Base-by-base conservation (phyloP, 768 basidiomycete genomes). In the Cystobasidium tubakii region DNA sequence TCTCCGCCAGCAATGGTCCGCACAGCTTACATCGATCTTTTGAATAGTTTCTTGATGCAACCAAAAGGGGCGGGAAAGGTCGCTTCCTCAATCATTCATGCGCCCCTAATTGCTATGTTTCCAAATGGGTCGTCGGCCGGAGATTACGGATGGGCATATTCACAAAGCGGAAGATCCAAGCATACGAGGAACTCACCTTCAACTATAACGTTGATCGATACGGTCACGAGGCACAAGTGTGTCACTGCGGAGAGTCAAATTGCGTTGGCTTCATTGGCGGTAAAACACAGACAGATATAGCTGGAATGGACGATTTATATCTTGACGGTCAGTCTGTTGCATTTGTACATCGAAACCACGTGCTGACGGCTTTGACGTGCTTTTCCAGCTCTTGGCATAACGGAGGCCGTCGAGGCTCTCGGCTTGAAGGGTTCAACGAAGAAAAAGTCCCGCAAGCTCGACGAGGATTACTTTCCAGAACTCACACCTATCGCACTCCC, bases 171-270 rank as follows among this genome's bases (percentile, higher is more conserved):
- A 76, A 84, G 66, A 66, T 78, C 13, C 31, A 54, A 15, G 23
- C 64, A 34, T 73, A 76, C 43, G 77, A 78, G 44, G 77, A 78
- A 63, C 75, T 78, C 77, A 98, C 96, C 0, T 98, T 98, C 84
- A 98, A 99, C 82, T 99, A 99, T 81, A 99, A 99, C 80, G 96
- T 98, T 46, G 96, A 98, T 81, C 91, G 96, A 73, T 99, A 99
- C 79, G 96, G 94, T 0, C 92, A 99, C 81, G 90, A 94, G 74
- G 89, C 96, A 64, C 96, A 99, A 80, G 85, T 85, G 34, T 99
- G 96, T 81, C 93, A 90, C 78, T 99, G 96, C 78, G 93, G 93
- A 7, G 96, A 98, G 79, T 85, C 90, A 1, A 93, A 94, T 76
- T 99, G 96, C 79, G 88, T 96, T 4, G 96, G 96, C 1, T 91